Evolutionary conservation across 805 yeast genomes (phyloP).

Genomic region (Blastobotrys americana): DNA sequence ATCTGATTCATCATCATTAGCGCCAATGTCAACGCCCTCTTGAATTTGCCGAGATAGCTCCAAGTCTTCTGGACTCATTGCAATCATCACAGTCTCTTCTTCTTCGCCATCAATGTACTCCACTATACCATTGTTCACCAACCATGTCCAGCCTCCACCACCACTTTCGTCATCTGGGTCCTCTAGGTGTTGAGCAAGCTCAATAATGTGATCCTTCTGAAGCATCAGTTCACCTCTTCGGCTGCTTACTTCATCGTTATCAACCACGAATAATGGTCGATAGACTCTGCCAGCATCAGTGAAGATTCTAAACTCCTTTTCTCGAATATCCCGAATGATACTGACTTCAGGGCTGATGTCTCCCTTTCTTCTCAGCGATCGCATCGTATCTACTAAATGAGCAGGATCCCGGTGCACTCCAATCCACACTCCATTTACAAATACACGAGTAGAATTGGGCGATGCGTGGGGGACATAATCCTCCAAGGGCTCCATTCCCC

Average conservation of each 20-base stretch:
- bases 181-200: constrained; percentile 47
- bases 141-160: constrained; percentile 75
- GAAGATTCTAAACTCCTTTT: constrained; percentile 89
- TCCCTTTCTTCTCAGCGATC: constrained; percentile 87
- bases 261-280: constrained; percentile 92
- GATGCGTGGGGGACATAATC: constrained; percentile 90
- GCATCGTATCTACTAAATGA: constrained; percentile 82
- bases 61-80: constrained; percentile 97
- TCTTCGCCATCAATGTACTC: constrained; percentile 99
- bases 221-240: constrained; percentile 72
- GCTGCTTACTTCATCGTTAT: constrained; percentile 48
- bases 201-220: constrained; percentile 75
- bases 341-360: constrained; percentile 95
- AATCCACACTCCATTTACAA: constrained; percentile 98
- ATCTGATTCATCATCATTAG: constrained; percentile 44
- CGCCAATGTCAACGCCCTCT: constrained; percentile 32
- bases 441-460: constrained; percentile 86
- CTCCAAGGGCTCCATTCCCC: constrained; percentile 98
- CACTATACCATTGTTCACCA: constrained; percentile 78
- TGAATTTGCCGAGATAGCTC: constrained; percentile 48
- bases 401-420: constrained; percentile 98
- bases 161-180: constrained; percentile 38
- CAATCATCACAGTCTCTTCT: constrained; percentile 96
- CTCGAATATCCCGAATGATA: constrained; percentile 93
- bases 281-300: constrained; percentile 99